These are phyloP conservation scores for Knoxdaviesia proteae DNA, from an alignment of 2,329 filamentous ascomycete species.

Conservation along the genomic window DNA sequence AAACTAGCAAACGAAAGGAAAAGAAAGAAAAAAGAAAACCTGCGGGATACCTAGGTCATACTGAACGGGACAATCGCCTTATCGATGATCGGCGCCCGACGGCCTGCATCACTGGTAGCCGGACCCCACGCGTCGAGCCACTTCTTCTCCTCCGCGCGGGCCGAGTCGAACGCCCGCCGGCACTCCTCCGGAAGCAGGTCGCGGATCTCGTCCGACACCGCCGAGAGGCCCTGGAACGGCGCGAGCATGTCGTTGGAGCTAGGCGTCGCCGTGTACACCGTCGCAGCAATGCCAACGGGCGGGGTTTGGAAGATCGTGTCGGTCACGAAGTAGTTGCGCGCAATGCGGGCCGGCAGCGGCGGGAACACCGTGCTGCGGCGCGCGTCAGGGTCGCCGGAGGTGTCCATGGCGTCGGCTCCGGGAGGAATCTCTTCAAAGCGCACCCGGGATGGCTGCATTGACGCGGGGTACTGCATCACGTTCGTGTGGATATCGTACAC, in stretches of 20 bases:
- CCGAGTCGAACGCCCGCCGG: conserved; percentile 48
- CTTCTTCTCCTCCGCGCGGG: conserved; percentile 38
- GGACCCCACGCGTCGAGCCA: conserved; percentile 60
- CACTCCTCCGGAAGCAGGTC: conserved; percentile 50
- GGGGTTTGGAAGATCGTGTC: conserved; percentile 33
- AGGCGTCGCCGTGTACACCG: conserved; percentile 21
- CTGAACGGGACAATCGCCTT: conserved; percentile 42
- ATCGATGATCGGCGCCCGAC: conserved; percentile 35
- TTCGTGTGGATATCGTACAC: conserved; percentile 94
- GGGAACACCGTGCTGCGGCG: conserved; percentile 18
- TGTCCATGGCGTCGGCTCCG: conserved; percentile 11
- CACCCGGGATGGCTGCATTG: conserved; percentile 75
- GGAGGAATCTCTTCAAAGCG: conserved; percentile 41
- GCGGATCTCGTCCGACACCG: conserved; percentile 42
- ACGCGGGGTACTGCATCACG: conserved; percentile 64
- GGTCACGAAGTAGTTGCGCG: conserved; percentile 34
- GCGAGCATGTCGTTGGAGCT: conserved; percentile 23
- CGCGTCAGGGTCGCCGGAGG: conserved; percentile 3
- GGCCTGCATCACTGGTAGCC: conserved; percentile 16
- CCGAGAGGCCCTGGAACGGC: conserved; percentile 38
- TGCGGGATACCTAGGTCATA: conserved; percentile 13
- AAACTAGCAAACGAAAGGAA: not conserved
- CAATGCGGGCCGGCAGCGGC: conserved; percentile 24
- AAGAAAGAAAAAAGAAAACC: conserved; percentile 3
- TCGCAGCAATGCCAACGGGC: conserved; percentile 21